Conservation (phyloP, 2,329 filamentous ascomycete genomes). For the Clarireedia homoeocarpa region DNA sequence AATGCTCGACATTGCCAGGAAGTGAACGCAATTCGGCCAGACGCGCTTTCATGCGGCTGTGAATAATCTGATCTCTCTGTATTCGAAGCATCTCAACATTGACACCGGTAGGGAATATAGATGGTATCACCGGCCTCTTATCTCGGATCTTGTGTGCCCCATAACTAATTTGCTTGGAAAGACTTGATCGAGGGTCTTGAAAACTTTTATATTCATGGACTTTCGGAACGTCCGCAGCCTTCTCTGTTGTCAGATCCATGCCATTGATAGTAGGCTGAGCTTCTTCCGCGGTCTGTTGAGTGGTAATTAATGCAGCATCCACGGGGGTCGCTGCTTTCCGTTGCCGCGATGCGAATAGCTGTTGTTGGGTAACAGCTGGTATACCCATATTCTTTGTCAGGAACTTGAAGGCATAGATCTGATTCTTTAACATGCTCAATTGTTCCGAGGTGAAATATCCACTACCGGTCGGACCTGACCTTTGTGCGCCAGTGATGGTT, state of each 20-base stretch:
- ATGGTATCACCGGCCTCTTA: conserved; percentile 74
- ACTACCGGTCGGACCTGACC: conserved; percentile 26
- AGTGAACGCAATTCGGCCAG: conserved; percentile 77
- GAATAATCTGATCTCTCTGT: conserved; percentile 79
- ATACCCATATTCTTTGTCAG: conserved; percentile 82
- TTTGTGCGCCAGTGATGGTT: conserved; percentile 20
- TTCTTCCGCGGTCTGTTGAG: conserved; percentile 20
- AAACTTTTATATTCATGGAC: conserved; percentile 51
- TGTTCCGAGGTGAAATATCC: conserved; percentile 73
- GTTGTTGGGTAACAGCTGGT: conserved; percentile 69
- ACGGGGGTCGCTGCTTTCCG: conserved; percentile 39
- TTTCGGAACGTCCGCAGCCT: conserved; percentile 27
- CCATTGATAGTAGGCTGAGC: conserved; percentile 34
- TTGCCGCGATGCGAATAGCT: conserved; percentile 68
- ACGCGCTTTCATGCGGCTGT: conserved; percentile 81
- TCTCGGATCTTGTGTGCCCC: conserved; percentile 68
- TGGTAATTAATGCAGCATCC: conserved; percentile 19
- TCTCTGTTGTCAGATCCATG: conserved; percentile 26
- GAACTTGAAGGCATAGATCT: conserved; percentile 87
- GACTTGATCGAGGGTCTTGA: conserved; percentile 57
- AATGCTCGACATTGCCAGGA: conserved; percentile 78
- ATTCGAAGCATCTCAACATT: conserved; percentile 80
- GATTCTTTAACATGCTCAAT: conserved; percentile 67
- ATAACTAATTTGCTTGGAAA: conserved; percentile 58
- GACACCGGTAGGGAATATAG: conserved; percentile 80